Base-by-base conservation (phyloP, 1,284 basidiomycete species). In the Stereum hirsutum region DNA sequence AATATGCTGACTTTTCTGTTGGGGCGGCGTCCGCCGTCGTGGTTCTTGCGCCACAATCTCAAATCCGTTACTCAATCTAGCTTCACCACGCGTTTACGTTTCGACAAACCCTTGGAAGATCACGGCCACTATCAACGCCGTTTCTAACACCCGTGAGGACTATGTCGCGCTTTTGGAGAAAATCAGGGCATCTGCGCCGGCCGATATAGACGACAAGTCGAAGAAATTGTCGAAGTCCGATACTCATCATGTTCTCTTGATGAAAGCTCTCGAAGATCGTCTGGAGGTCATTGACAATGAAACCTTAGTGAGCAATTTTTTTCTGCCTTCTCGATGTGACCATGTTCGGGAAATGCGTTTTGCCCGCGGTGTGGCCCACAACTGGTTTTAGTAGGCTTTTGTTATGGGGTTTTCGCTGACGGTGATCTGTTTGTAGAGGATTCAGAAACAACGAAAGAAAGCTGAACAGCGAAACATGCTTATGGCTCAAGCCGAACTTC, bases 31-130 rank as follows among this genome's bases (percentile, higher is more conserved):
- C 59, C 52, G 52, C 53, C 60, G 59, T 55, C 43, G 54, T 52
- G 49, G 56, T 58, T 54, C 56, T 46, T 55, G n/a, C n/a, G n/a
- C n/a, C n/a, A n/a, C n/a, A n/a, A n/a, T n/a, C n/a, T n/a, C 38
- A 23, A 23, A 44, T 43, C 21, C 20, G 50, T 49, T 51, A 52
- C 54, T 60, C 50, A 57, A 54, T 57, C 39, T 50, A 55, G 86
- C 84, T 66, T 89, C 87, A 41, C 81, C 86, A 32, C 75, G 86
- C 48, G 64, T 89, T 45, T 89, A 86, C 55, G 63, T 74, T 27
- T 89, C 87, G 24, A 85, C 82, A 8, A 89, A 89, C 58, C 86
- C 86, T 25, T 89, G 86, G 87, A 89, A 88, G 65, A 78, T 80
- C 28, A 76, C 81, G 14, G 76, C 83, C 23, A 78, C 78, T 21